These are phyloP conservation scores for Rhinocladiella similis DNA, from an alignment of 2,329 filamentous ascomycete genomes.

Conservation along the genomic window DNA sequence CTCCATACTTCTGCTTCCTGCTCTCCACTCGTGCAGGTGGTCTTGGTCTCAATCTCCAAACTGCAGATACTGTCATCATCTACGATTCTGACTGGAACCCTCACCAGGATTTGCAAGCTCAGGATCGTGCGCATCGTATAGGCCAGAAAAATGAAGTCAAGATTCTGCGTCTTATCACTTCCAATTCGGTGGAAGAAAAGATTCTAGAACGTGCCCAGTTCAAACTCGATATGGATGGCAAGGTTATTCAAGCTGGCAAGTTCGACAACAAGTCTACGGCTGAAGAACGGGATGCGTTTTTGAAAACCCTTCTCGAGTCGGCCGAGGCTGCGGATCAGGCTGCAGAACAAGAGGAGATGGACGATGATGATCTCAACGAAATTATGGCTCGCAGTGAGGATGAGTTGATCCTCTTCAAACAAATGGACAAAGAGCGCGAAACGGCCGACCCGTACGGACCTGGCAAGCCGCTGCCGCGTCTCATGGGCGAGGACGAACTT, in stretches of 20 bases:
- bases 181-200: constrained; percentile 97
- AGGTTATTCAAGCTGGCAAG: constrained; percentile 98
- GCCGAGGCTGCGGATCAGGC: constrained; percentile 67
- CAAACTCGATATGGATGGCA: constrained; percentile 99
- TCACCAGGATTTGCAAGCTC: constrained; percentile 97
- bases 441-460: constrained; percentile 71
- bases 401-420: constrained; percentile 75
- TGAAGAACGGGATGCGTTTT: constrained; percentile 94
- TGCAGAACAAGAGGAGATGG: constrained; percentile 87
- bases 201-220: constrained; percentile 95
- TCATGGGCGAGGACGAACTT: constrained; percentile 84
- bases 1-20: constrained; percentile 95
- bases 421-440: constrained; percentile 74
- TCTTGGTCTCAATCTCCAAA: constrained; percentile 94
- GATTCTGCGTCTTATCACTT: constrained; percentile 91
- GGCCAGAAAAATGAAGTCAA: constrained; percentile 99
- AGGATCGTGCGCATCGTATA: constrained; percentile 99
- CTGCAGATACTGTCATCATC: constrained; percentile 98
- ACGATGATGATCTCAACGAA: constrained; percentile 94
- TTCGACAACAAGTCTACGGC: constrained; percentile 99
- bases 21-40: constrained; percentile 98
- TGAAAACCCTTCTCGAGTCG: constrained; percentile 87
- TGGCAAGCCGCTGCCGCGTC: constrained; percentile 67
- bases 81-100: constrained; percentile 99
- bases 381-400: constrained; percentile 86